Conservation (phyloP, 108 stramenopile species). For the Cyclotella distinguenda region DNA sequence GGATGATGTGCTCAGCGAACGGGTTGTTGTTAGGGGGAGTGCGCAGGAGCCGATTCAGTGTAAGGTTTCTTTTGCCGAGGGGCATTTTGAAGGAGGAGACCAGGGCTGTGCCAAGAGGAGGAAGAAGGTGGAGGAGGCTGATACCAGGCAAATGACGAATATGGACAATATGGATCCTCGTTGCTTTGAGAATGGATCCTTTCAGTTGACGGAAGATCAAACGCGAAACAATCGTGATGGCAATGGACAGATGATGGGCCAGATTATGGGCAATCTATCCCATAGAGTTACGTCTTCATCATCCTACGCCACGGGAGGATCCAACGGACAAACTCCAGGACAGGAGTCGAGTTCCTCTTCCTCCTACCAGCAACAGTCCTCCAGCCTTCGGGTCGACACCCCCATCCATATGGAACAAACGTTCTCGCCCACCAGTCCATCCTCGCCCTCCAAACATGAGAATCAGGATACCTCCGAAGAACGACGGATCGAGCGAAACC, state of each 20-base stretch:
- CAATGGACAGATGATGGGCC: background rate
- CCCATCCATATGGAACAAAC: background rate
- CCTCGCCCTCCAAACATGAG: conserved; percentile 19
- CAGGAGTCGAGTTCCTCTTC: conserved; percentile 9
- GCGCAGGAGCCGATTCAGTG: conserved; percentile 13
- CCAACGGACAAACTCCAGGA: conserved; percentile 10
- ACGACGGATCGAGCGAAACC: conserved; percentile 41
- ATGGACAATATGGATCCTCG: background rate
- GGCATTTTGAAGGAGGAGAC: background rate
- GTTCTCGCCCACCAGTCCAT: conserved; percentile 1
- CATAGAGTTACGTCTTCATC: conserved; percentile 12
- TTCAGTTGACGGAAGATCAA: too few relatives aligned
- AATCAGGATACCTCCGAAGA: conserved; percentile 20
- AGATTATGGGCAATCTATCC: background rate
- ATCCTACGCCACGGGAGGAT: conserved; percentile 7
- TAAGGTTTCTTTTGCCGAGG: conserved; percentile 20
- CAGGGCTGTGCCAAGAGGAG: background rate
- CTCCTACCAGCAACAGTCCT: background rate
- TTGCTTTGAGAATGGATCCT: background rate
- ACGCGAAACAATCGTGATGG: too few relatives aligned
- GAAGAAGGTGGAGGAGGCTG: conserved; percentile 2
- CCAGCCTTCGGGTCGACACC: background rate
- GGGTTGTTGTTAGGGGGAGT: conserved; percentile 24
- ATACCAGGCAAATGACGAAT: background rate
- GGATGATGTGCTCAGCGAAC: conserved; percentile 21